phyloP scores from a whole-genome alignment of 2,329 filamentous ascomycete genomes.

The Sarocladium oryzae region DNA sequence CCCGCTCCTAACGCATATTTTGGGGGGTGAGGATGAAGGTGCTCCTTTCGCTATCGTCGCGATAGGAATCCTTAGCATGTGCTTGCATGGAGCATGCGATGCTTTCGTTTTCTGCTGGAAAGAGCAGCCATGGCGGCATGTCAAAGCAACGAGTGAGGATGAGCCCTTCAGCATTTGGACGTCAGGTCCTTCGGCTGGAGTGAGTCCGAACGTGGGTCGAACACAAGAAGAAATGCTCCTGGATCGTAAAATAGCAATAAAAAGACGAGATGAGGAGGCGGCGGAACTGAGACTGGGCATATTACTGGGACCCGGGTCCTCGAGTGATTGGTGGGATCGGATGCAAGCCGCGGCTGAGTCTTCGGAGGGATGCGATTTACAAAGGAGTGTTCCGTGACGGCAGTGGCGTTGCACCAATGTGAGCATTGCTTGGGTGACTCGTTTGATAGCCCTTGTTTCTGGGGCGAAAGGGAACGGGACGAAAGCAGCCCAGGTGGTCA shows the following conservation, averaged over 20 bases:
- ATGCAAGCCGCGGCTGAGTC: background rate
- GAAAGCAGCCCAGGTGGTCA: too few species aligned
- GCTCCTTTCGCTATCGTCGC: constrained; percentile 52
- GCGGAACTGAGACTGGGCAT: constrained; percentile 25
- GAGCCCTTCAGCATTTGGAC: constrained; percentile 14
- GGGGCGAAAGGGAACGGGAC: too few species aligned
- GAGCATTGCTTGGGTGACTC: too few species aligned
- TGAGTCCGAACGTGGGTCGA: constrained; percentile 29
- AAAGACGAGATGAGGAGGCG: constrained; percentile 41
- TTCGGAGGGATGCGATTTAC: background rate
- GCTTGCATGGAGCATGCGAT: constrained; percentile 61
- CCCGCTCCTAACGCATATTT: constrained; percentile 60
- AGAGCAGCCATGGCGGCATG: constrained; percentile 59
- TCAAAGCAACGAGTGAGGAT: constrained; percentile 14
- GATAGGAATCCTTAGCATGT: constrained; percentile 50
- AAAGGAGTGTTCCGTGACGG: background rate
- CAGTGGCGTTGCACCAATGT: too few species aligned
- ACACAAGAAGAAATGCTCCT: constrained; percentile 47
- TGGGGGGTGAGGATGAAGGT: constrained; percentile 23
- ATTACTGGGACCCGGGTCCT: constrained; percentile 12
- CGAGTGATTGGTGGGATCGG: constrained; percentile 25
- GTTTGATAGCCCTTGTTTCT: too few species aligned
- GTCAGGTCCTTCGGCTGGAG: constrained; percentile 15
- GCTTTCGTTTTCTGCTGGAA: constrained; percentile 60
- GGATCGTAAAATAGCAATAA: constrained; percentile 41